Percentiles rank a stretch among this genome's conserved stretches.
These are phyloP conservation scores for Hemisphaericaspora xylanilytica DNA, from an alignment of 1,139 yeast species.

Conservation along the genomic window DNA sequence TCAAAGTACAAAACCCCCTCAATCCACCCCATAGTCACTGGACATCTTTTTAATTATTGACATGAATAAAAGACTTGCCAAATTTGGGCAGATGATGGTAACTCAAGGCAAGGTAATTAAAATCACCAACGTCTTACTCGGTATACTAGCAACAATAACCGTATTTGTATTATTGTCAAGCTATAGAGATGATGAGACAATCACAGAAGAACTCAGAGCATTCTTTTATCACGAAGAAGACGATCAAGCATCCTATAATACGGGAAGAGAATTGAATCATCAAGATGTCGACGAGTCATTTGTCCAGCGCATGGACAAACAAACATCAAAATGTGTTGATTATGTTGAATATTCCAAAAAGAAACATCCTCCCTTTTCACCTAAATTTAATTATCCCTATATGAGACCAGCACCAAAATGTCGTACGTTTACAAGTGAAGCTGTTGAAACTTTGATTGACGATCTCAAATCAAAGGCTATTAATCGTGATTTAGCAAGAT, in stretches of 20 bases:
- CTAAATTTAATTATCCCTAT: constrained; percentile 54
- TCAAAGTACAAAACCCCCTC: background rate
- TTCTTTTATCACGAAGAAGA: background rate
- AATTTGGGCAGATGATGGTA: background rate
- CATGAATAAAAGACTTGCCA: background rate
- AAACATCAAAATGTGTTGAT: constrained; percentile 34
- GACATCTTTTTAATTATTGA: too few species aligned
- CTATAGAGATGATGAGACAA: background rate
- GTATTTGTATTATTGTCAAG: background rate
- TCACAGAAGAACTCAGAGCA: background rate
- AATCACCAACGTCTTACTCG: background rate
- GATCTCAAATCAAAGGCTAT: constrained; percentile 50
- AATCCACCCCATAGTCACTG: background rate
- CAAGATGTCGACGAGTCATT: constrained; percentile 2
- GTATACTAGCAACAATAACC: background rate
- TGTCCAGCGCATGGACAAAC: constrained; percentile 18
- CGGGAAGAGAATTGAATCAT: background rate
- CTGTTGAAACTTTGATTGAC: constrained; percentile 60
- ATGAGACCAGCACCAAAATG: constrained; percentile 76
- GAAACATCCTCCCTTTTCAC: constrained; percentile 53
- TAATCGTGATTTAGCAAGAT: constrained; percentile 66
- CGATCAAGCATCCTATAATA: background rate
- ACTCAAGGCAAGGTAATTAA: background rate
- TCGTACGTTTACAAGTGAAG: constrained; percentile 64
- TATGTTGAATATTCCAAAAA: constrained; percentile 40